A percentile compares a stretch with the other conserved stretches of the same genome.
Conservation (phyloP, 139 green algal species). For the Coelastrella sp. region DNA sequence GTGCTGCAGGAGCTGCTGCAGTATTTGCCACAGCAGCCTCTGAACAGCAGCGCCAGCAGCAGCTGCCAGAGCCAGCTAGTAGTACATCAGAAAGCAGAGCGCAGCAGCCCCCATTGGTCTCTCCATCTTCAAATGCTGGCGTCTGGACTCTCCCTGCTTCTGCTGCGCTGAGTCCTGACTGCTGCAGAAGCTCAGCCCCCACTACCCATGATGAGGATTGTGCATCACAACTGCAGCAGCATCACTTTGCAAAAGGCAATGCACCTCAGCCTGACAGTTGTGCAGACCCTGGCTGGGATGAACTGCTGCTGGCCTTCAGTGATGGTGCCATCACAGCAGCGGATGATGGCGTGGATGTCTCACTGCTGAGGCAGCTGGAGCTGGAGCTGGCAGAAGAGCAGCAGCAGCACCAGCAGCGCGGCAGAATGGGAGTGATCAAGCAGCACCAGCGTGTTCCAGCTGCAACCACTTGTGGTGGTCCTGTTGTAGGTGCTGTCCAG, state of each 20-base stretch:
- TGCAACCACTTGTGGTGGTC: background rate
- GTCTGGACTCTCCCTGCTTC: background rate
- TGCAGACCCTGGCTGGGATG: background rate
- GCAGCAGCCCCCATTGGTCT: background rate
- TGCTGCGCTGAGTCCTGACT: background rate
- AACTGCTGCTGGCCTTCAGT: background rate
- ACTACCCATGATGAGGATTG: too few species aligned
- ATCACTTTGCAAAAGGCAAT: too few species aligned
- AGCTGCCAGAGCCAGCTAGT: background rate
- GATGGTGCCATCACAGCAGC: background rate
- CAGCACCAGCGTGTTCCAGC: background rate
- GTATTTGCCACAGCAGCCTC: background rate
- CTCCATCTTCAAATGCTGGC: background rate
- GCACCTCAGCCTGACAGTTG: too few species aligned
- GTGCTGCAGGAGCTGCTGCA: background rate
- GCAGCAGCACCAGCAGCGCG: constrained; percentile 3
- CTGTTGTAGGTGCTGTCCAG: background rate
- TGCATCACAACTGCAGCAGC: too few species aligned
- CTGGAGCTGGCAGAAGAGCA: background rate
- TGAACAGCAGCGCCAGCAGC: background rate
- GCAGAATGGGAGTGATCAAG: background rate
- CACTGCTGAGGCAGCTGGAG: background rate
- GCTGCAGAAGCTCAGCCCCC: too few species aligned
- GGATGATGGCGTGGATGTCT: background rate
- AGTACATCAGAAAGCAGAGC: background rate